phyloP scores from a whole-genome alignment of 2,329 filamentous ascomycete species.

The Aureobasidium sp. region DNA sequence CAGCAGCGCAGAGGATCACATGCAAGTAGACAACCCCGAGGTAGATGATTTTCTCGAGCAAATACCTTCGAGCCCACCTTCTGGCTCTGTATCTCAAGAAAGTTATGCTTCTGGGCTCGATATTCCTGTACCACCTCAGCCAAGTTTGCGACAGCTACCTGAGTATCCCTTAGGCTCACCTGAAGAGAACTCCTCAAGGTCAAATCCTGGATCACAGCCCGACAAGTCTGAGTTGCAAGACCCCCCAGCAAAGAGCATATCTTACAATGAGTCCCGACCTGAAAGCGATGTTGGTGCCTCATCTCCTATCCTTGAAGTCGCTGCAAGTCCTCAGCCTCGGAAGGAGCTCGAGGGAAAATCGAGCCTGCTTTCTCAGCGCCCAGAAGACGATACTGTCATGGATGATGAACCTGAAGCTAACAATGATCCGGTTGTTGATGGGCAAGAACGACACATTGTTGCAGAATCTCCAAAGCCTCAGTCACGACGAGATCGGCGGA shows the following conservation, averaged over 20 bases:
- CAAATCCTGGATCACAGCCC: neutral
- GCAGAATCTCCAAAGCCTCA: neutral
- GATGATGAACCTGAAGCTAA: neutral
- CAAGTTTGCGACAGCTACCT: neutral
- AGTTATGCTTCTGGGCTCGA: neutral
- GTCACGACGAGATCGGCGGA: neutral
- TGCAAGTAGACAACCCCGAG: neutral
- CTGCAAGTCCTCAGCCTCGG: neutral
- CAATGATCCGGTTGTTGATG: neutral
- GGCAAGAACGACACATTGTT: neutral
- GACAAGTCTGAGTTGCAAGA: neutral
- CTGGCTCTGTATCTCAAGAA: neutral
- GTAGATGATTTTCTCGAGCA: neutral
- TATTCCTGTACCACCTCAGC: neutral
- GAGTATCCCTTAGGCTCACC: neutral
- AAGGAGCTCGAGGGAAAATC: neutral
- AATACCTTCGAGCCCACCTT: neutral
- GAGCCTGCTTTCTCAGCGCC: too few species aligned
- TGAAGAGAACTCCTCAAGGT: neutral
- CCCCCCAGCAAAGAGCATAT: neutral
- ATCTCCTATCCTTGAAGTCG: neutral
- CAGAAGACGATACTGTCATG: neutral
- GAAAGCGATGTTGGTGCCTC: neutral
- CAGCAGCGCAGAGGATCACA: slow-evolving; percentile 1
- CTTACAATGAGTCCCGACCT: neutral